phyloP scores from a whole-genome alignment of 2,329 filamentous ascomycete species.

The Diaporthe sp. region DNA sequence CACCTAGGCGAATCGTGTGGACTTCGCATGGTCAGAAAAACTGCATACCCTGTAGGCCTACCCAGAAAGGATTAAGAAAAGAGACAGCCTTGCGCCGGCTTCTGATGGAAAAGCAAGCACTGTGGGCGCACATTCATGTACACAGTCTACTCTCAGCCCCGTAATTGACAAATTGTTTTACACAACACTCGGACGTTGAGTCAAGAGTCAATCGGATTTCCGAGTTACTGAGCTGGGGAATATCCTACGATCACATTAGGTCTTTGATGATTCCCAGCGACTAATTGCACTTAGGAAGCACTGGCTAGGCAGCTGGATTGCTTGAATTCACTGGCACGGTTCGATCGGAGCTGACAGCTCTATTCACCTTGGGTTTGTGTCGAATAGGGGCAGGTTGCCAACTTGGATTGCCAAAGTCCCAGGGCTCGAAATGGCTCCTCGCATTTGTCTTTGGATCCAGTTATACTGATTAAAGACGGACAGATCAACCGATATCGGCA shows the following conservation, averaged over 20 bases:
- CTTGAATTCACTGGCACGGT: not conserved
- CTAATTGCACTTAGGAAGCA: not conserved
- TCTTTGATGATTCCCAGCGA: not conserved
- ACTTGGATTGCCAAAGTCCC: not conserved
- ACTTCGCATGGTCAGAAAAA: not conserved
- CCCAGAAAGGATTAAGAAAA: not conserved
- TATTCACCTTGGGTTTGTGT: too few relatives aligned
- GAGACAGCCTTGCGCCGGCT: too few relatives aligned
- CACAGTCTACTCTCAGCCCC: not conserved
- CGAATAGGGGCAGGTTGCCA: not conserved
- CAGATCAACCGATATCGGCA: not conserved
- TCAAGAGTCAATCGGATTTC: not conserved
- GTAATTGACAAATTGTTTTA: not conserved
- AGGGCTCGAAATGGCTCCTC: not conserved
- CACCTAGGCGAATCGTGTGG: not conserved
- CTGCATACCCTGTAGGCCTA: not conserved
- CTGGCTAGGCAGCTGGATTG: not conserved
- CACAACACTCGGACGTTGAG: not conserved
- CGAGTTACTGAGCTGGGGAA: not conserved
- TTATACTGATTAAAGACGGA: not conserved
- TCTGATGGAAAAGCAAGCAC: too few relatives aligned
- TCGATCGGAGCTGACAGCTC: not conserved
- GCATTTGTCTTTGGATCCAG: not conserved
- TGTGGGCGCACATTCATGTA: too few relatives aligned
- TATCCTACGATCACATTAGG: not conserved